Conservation (phyloP, 2,329 filamentous ascomycete genomes). For the Plectosphaerella sp. region DNA sequence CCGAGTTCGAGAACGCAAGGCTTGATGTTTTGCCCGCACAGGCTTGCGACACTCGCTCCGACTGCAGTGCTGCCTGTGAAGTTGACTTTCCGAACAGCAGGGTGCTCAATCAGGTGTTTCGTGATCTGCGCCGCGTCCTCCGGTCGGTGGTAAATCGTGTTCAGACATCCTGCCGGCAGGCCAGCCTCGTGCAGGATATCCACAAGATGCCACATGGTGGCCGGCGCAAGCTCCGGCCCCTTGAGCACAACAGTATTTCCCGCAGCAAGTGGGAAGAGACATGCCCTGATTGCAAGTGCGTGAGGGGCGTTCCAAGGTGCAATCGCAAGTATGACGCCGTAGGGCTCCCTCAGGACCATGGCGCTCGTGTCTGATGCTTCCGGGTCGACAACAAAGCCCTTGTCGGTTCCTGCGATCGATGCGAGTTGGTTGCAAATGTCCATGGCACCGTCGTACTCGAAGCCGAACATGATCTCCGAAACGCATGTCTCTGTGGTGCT, state of each 20-base stretch:
- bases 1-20: slow-evolving; percentile 77
- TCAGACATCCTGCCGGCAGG: slow-evolving; percentile 69
- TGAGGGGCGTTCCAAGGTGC: slow-evolving; percentile 70
- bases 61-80: slow-evolving; percentile 78
- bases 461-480: slow-evolving; percentile 18
- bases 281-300: slow-evolving; percentile 49
- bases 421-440: slow-evolving; percentile 33
- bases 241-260: slow-evolving; percentile 78
- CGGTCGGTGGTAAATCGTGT: slow-evolving; percentile 63
- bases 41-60: slow-evolving; percentile 65
- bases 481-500: slow-evolving; percentile 38
- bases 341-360: slow-evolving; percentile 65
- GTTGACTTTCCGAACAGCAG: slow-evolving; percentile 72
- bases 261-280: slow-evolving; percentile 64
- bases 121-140: slow-evolving; percentile 66
- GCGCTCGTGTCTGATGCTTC: slow-evolving; percentile 44
- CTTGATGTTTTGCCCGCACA: slow-evolving; percentile 71
- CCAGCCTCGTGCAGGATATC: slow-evolving; percentile 68
- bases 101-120: slow-evolving; percentile 61
- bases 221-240: slow-evolving; percentile 63
- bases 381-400: slow-evolving; percentile 32
- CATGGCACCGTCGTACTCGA: slow-evolving; percentile 26
- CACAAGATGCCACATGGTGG: slow-evolving; percentile 57
- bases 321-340: slow-evolving; percentile 73
- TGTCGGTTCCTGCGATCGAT: slow-evolving; percentile 24